phyloP scores from a whole-genome alignment of 805 yeast species.

The Barnettozyma siamensis region DNA sequence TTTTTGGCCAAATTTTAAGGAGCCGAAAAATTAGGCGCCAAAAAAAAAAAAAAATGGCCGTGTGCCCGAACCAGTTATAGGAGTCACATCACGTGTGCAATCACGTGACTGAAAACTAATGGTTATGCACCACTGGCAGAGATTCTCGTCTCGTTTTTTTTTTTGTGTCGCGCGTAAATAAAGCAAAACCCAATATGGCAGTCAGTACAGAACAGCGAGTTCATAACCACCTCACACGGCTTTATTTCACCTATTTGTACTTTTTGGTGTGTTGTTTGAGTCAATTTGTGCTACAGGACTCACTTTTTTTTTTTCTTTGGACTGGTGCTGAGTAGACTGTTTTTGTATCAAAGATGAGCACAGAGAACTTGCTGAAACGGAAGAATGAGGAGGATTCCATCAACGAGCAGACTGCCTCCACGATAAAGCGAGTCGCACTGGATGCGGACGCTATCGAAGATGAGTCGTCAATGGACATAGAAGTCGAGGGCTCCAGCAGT shows the following conservation, averaged over 20 bases:
- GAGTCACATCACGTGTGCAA: neutral
- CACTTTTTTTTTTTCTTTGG: too few species aligned
- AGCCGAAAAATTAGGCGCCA: neutral
- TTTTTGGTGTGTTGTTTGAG: too few species aligned
- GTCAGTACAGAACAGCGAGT: too few species aligned
- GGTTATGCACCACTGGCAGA: too few species aligned
- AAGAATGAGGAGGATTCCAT: conserved; percentile 55
- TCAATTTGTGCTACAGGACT: too few species aligned
- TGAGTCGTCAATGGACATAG: conserved; percentile 5
- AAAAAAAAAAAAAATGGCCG: neutral
- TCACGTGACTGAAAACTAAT: too few species aligned
- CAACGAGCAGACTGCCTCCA: conserved; percentile 39
- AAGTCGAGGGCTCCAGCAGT: conserved; percentile 8
- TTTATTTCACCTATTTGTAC: too few species aligned
- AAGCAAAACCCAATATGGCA: too few species aligned
- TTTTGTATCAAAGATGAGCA: conserved; percentile 7
- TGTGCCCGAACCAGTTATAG: neutral
- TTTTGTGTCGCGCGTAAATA: too few species aligned
- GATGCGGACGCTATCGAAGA: conserved; percentile 51
- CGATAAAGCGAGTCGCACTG: conserved; percentile 63
- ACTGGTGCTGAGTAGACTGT: too few species aligned
- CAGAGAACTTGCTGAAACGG: conserved; percentile 38
- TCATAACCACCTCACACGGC: too few species aligned
- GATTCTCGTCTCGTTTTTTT: too few species aligned
- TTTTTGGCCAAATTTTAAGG: neutral